phyloP scores from a whole-genome alignment of 495 filamentous ascomycete genomes.

The Penicillium samsonianum region DNA sequence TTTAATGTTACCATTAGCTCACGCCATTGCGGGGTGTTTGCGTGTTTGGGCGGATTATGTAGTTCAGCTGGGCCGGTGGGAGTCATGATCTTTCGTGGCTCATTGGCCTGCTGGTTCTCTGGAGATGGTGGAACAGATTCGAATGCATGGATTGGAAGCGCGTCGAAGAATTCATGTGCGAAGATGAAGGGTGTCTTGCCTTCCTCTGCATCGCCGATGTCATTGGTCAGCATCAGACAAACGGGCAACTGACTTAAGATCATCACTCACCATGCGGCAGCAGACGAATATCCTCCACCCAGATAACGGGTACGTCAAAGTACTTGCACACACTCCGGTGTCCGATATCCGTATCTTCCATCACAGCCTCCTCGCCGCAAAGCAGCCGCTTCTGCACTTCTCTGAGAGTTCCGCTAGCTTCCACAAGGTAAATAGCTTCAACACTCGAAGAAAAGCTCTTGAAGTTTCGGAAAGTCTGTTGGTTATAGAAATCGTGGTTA shows the following conservation, averaged over 20 bases:
- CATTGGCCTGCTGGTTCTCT: conserved; percentile 33
- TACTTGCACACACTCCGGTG: conserved; percentile 77
- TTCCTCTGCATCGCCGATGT: conserved; percentile 31
- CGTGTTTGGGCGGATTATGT: conserved; percentile 45
- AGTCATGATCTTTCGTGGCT: conserved; percentile 45
- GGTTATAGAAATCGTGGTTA: neutral
- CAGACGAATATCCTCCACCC: conserved; percentile 86
- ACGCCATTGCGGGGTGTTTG: conserved; percentile 70
- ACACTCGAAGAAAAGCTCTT: conserved; percentile 73
- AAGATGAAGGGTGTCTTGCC: conserved; percentile 85
- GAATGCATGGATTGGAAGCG: conserved; percentile 96
- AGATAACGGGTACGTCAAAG: conserved; percentile 68
- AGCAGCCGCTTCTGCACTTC: conserved; percentile 76
- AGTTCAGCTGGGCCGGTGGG: conserved; percentile 48
- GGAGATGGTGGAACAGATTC: conserved; percentile 60
- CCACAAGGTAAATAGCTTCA: conserved; percentile 85
- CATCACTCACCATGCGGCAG: conserved; percentile 64
- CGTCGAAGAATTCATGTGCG: conserved; percentile 98
- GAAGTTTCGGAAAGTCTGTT: conserved; percentile 81
- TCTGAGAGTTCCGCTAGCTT: conserved; percentile 77
- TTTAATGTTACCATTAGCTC: conserved; percentile 78
- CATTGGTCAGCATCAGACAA: neutral
- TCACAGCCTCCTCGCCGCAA: conserved; percentile 69
- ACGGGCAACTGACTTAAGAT: neutral
- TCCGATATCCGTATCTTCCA: conserved; percentile 74